Evolutionary conservation across 1,139 yeast genomes (phyloP), one percentile per base, ranked within the genome.

Genomic region (Blastobotrys proliferans): DNA sequence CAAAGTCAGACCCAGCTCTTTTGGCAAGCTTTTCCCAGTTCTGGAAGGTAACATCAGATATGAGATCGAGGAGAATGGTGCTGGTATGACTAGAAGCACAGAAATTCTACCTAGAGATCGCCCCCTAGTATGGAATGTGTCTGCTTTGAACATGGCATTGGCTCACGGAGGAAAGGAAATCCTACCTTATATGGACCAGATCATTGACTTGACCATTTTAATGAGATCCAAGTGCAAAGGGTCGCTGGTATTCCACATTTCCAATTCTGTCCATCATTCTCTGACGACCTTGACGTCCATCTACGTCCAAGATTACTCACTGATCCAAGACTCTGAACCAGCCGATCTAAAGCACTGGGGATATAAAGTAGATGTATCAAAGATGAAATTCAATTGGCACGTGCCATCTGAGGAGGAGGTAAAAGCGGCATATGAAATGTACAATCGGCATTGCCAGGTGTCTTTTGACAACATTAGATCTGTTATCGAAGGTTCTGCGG

Each of bases 21-120:
- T 81, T 49, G 67, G 72, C 2, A 62, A 62, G 31, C 64, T 77
- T 31, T 71, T 76, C 38, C 66, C 69, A 1, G 57, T 70, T 20
- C 63, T 83, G 21, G 67, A 74, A 40, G 70, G 70, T 2, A 74
- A 73, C 46, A 80, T 90, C 27, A 69, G 70, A 39, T 79, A 76
- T 22, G 96, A 92, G 57, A 72, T 92, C 18, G 70, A 70, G n/a
- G 90, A 83, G 54, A 85, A 90, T 52, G 85, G 81, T 8, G 97
- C 97, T 0, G 97, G 97, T 1, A 68, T 77, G 1, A 68, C 81
- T 0, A 74, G 96, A 57, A 77, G 80, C 16, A 71, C 76, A 3
- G 88, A 82, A 36, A 71, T 84, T 25, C 71, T 81, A 19, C 87
- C 87, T 11, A 72, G 90, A 40, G 98, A 92, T 61, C 82, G 83